phyloP scores from a whole-genome alignment of 2,329 filamentous ascomycete genomes.

The Microdochium bolleyi region DNA sequence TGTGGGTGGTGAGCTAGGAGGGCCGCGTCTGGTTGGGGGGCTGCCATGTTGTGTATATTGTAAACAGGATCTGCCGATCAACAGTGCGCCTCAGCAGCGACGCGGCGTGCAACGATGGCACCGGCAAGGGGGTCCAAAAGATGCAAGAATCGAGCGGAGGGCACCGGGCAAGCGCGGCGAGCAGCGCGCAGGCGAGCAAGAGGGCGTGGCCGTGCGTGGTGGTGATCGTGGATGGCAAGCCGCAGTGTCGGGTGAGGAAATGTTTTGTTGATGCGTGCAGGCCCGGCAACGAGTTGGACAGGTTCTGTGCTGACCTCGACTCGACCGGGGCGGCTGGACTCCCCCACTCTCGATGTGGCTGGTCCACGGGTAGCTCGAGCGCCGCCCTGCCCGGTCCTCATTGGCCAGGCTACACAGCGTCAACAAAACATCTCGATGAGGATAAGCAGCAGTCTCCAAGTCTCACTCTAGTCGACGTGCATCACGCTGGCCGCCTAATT shows the following conservation, averaged over 20 bases:
- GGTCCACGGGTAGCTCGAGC: too few relatives aligned
- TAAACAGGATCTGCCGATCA: neutral
- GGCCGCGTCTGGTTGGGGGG: conserved; percentile 14
- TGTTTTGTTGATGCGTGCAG: neutral
- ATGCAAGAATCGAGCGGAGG: neutral
- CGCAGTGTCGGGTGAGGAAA: neutral
- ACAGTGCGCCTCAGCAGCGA: neutral
- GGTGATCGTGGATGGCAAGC: neutral
- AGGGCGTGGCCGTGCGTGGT: neutral
- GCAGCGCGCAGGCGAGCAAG: neutral
- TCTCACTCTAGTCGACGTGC: too few relatives aligned
- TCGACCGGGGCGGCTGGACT: too few relatives aligned
- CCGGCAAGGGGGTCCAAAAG: neutral
- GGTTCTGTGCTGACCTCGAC: neutral
- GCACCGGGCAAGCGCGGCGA: neutral
- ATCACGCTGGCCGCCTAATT: too few relatives aligned
- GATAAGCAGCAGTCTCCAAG: too few relatives aligned
- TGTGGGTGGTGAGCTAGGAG: conserved; percentile 24
- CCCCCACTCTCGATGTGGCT: too few relatives aligned
- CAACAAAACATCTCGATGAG: too few relatives aligned
- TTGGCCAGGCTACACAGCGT: too few relatives aligned
- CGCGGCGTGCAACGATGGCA: neutral
- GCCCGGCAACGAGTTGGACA: neutral
- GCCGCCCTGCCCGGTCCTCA: too few relatives aligned
- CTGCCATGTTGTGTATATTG: neutral